These are phyloP conservation scores for Myxozyma geophila DNA, from an alignment of 805 yeast genomes.

Conservation along the genomic window DNA sequence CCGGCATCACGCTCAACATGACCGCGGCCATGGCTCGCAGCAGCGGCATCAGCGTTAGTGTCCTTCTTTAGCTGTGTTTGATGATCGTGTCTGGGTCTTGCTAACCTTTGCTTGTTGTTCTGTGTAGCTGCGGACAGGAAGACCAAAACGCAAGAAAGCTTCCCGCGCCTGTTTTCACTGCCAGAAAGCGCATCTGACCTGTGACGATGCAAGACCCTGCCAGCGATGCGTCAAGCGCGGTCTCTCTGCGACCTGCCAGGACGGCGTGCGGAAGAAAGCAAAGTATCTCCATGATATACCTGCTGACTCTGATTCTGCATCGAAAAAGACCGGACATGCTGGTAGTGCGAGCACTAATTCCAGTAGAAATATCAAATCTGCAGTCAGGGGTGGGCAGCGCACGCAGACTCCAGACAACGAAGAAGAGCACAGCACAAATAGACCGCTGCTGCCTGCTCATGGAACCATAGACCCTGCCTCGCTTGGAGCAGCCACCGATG, in stretches of 20 bases:
- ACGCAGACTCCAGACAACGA: not conserved
- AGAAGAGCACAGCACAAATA: not conserved
- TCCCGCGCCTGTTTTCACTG: slow-evolving; percentile 90
- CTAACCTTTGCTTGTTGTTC: not conserved
- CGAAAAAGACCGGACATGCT: not conserved
- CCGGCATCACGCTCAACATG: slow-evolving; percentile 34
- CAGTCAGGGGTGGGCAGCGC: not conserved
- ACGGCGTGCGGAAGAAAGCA: slow-evolving; percentile 82
- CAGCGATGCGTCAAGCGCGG: slow-evolving; percentile 75
- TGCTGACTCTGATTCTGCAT: slow-evolving; percentile 30
- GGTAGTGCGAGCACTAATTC: slow-evolving; percentile 5
- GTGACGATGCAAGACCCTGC: slow-evolving; percentile 85
- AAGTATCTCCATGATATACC: slow-evolving; percentile 76
- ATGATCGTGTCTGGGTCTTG: no score
- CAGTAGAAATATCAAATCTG: not conserved
- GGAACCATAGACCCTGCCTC: slow-evolving; percentile 36
- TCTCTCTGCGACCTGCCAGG: slow-evolving; percentile 70
- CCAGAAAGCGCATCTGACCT: slow-evolving; percentile 87
- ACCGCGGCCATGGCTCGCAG: slow-evolving; percentile 37
- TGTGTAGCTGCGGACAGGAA: slow-evolving; percentile 44
- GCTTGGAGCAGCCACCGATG: slow-evolving; percentile 11
- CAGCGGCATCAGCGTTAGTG: slow-evolving; percentile 34
- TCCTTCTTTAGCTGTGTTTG: not conserved
- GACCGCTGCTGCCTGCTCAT: slow-evolving; percentile 6
- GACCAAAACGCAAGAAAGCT: slow-evolving; percentile 64